Base-by-base conservation (phyloP, 768 basidiomycete species). In the Phlebiopsis flavidoalba region DNA sequence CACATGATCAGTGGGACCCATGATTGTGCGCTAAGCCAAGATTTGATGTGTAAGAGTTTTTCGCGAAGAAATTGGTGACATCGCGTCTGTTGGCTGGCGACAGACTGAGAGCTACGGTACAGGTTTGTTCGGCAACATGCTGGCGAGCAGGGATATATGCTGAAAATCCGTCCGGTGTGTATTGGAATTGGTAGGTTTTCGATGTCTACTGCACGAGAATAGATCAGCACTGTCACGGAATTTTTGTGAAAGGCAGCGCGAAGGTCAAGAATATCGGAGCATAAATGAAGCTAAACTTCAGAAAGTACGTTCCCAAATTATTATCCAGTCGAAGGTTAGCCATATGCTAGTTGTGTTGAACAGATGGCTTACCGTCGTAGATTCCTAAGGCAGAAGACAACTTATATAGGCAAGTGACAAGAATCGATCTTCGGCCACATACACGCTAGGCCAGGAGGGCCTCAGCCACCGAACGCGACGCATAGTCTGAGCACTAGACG, bases 351-450 rank as follows among this genome's bases (percentile, higher is more conserved):
- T 12, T 74, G 69, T 40, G 72, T n/a, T n/a, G n/a, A n/a, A 71
- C 31, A 70, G 73, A 71, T 36, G 70, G 63, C 15, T 63, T 59
- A 51, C n/a, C n/a, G 76, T 73, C 2, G 66, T 60, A 26, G 79
- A 73, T 17, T n/a, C 77, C 74, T 31, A 89, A 70, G 15, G 73
- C 71, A n/a, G 69, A 88, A 91, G n/a, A 83, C 78, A n/a, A n/a
- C n/a, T n/a, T n/a, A 72, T 87, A 83, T 57, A 90, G 37, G 76
- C 24, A n/a, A n/a, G n/a, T 72, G 66, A n/a, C 75, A 77, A n/a
- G n/a, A n/a, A n/a, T n/a, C 8, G 76, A 69, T 51, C 49, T 15
- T 26, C n/a, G 5, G 24, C 74, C 72, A 83, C 71, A 63, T 81
- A 76, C 26, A 83, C 79, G 61, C 79, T 77, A 47, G 82, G 74